Evolutionary conservation across 2,329 filamentous ascomycete genomes (phyloP).

Genomic region (Hirsutella rhossiliensis): DNA sequence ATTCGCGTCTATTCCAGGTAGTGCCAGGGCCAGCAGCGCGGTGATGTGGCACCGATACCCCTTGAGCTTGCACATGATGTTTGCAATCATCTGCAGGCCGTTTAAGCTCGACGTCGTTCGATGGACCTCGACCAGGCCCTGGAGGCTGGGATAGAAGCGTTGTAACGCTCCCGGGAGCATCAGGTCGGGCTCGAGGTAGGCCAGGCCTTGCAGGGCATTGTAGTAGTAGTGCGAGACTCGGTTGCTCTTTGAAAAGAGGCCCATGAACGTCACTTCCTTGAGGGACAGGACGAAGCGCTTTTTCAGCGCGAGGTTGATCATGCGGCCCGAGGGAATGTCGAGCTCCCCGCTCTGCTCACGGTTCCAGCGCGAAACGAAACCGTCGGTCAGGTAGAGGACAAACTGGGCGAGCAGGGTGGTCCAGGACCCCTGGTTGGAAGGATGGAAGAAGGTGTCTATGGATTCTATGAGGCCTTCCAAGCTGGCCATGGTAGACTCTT

Average conservation of each 20-base stretch:
- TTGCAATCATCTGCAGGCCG: slow-evolving; percentile 82
- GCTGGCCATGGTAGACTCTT: slow-evolving; percentile 69
- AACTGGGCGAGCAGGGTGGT: slow-evolving; percentile 82
- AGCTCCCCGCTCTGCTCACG: slow-evolving; percentile 87
- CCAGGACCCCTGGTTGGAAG: slow-evolving; percentile 89
- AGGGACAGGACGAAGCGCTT: slow-evolving; percentile 80
- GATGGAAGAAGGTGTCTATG: slow-evolving; percentile 97
- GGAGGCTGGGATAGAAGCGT: slow-evolving; percentile 91
- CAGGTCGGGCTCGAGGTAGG: slow-evolving; percentile 81
- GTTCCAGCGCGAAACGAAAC: slow-evolving; percentile 97
- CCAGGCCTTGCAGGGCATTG: slow-evolving; percentile 76
- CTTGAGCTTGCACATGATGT: slow-evolving; percentile 83
- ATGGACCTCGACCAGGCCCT: slow-evolving; percentile 94
- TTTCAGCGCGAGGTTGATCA: slow-evolving; percentile 70
- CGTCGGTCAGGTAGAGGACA: slow-evolving; percentile 84
- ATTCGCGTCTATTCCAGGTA: slow-evolving; percentile 95
- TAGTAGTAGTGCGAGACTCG: slow-evolving; percentile 88
- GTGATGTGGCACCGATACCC: slow-evolving; percentile 97
- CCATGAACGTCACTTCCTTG: slow-evolving; percentile 94
- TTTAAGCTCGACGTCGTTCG: slow-evolving; percentile 88
- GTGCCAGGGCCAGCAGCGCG: slow-evolving; percentile 76
- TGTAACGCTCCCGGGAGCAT: slow-evolving; percentile 90
- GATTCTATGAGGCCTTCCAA: slow-evolving; percentile 89
- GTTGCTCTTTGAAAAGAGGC: slow-evolving; percentile 89
- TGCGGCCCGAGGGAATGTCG: slow-evolving; percentile 68